phyloP scores from a whole-genome alignment of 2,329 filamentous ascomycete species.

The Epichloe typhina region DNA sequence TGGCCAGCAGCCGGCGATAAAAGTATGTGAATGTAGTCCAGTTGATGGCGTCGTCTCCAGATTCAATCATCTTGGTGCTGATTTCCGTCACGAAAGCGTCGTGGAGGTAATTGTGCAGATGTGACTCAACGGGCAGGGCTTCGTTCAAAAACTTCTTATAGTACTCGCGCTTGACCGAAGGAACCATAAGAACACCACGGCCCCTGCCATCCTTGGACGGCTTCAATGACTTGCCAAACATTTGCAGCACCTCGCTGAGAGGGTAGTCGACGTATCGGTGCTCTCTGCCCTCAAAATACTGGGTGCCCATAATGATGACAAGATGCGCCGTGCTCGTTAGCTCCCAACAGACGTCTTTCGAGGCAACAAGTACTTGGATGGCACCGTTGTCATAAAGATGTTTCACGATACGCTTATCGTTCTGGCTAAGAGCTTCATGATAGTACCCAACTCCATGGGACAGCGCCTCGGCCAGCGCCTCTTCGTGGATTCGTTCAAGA shows the following conservation, averaged over 20 bases:
- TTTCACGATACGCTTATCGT: constrained; percentile 86
- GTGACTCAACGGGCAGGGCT: constrained; percentile 87
- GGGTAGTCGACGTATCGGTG: constrained; percentile 96
- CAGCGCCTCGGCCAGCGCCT: constrained; percentile 74
- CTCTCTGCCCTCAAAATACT: constrained; percentile 92
- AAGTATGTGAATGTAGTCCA: constrained; percentile 99
- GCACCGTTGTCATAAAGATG: constrained; percentile 83
- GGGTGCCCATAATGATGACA: constrained; percentile 93
- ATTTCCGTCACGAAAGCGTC: constrained; percentile 97
- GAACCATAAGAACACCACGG: constrained; percentile 92
- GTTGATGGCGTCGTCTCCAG: constrained; percentile 92
- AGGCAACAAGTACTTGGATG: constrained; percentile 66
- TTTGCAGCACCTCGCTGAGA: constrained; percentile 85
- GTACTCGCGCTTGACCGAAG: constrained; percentile 87
- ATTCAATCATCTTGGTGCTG: constrained; percentile 88
- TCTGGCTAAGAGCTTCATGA: constrained; percentile 80
- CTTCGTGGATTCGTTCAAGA: constrained; percentile 72
- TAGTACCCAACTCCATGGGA: constrained; percentile 95
- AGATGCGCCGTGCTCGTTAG: constrained; percentile 77
- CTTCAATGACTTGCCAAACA: constrained; percentile 88
- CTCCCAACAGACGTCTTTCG: constrained; percentile 92
- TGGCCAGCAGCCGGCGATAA: constrained; percentile 85
- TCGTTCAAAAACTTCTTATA: constrained; percentile 99
- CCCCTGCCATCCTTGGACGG: constrained; percentile 67
- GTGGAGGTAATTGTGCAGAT: constrained; percentile 80